Evolutionary conservation across 306 rosid genomes (phyloP).

Genomic region (Senna tora): DNA sequence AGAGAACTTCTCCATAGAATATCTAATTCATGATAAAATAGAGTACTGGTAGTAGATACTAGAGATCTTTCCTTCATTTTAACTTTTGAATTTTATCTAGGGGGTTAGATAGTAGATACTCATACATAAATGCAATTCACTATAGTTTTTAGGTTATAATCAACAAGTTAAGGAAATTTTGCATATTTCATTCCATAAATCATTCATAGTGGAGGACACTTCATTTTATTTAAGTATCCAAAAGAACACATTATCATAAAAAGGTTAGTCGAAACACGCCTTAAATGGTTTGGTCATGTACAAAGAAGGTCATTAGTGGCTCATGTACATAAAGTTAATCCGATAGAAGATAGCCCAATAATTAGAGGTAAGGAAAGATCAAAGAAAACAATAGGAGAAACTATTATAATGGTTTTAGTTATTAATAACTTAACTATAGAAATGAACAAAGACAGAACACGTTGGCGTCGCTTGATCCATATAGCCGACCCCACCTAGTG

Average conservation of each 20-base stretch:
- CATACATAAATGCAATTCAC: neutral
- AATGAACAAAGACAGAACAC: no score
- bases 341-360: no score
- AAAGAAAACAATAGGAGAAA: no score
- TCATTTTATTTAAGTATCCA: neutral
- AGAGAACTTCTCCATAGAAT: neutral
- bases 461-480: no score
- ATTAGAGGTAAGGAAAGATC: no score
- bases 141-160: neutral
- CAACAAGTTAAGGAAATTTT: neutral
- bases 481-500: no score
- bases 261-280: no score
- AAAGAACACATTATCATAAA: neutral
- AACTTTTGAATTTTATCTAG: neutral
- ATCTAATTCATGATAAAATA: neutral
- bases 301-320: no score
- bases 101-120: neutral
- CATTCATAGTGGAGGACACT: neutral
- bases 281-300: no score
- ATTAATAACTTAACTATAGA: no score
- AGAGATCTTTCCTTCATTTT: neutral
- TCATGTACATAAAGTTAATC: no score
- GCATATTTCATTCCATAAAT: neutral
- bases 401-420: no score
- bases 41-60: neutral